Percentiles rank a stretch among this genome's conserved stretches.
phyloP scores from a whole-genome alignment of 2,329 filamentous ascomycete species.

The Paecilomyces sp. region DNA sequence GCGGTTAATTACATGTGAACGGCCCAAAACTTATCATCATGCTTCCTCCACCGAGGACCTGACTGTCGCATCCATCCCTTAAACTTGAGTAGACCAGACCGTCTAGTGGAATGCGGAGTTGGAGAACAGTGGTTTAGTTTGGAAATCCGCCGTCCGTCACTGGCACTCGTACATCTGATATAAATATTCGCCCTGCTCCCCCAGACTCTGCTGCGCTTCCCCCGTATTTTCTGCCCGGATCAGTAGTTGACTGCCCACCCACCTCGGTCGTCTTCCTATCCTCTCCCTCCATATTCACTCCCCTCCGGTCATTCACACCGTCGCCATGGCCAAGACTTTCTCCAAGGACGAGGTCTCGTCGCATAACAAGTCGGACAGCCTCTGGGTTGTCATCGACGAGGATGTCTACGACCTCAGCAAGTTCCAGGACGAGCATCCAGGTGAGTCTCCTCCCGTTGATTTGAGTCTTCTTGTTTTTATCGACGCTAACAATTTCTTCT shows the following conservation, averaged over 20 bases:
- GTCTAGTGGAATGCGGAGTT: background rate
- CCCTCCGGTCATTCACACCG: background rate
- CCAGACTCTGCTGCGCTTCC: background rate
- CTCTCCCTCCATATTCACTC: background rate
- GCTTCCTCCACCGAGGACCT: background rate
- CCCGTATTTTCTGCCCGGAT: background rate
- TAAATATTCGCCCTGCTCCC: background rate
- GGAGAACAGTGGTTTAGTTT: background rate
- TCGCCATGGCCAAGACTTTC: constrained; percentile 79
- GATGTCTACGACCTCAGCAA: constrained; percentile 94
- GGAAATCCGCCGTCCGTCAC: background rate
- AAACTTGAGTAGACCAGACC: background rate
- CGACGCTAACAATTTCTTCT: background rate
- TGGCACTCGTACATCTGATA: background rate
- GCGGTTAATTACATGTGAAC: background rate
- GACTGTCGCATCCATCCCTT: background rate
- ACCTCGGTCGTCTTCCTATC: background rate
- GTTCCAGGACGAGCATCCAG: constrained; percentile 75
- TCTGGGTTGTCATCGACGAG: constrained; percentile 88
- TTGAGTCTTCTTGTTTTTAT: background rate
- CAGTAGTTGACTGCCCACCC: background rate
- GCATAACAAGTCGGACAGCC: constrained; percentile 78
- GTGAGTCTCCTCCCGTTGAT: constrained; percentile 16
- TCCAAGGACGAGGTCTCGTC: constrained; percentile 76
- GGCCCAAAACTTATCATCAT: background rate